Conservation (phyloP, 2,329 filamentous ascomycete genomes). For the Sporothrix pallida region DNA sequence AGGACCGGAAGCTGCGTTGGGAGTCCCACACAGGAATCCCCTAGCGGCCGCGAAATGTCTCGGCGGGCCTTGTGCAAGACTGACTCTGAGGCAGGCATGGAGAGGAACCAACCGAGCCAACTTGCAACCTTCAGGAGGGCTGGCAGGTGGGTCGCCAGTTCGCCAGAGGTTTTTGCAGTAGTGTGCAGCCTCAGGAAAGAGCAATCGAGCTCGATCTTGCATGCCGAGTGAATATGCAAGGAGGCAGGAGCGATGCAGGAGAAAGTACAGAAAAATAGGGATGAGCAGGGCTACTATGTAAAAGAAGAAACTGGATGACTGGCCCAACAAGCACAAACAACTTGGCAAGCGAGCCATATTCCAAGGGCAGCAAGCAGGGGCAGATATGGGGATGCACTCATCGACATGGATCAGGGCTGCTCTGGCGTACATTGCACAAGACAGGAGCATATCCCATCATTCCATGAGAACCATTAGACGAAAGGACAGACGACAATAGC, state of each 20-base stretch:
- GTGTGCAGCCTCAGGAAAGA: not conserved
- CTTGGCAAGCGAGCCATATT: conserved; percentile 1
- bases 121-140: not conserved
- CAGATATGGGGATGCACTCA: not conserved
- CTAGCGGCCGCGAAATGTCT: conserved; percentile 20
- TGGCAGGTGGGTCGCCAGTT: not conserved
- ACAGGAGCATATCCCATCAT: not conserved
- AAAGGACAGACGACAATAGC: no score
- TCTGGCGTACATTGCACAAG: not conserved
- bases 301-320: not conserved
- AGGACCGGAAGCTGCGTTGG: not conserved
- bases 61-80: conserved; percentile 20
- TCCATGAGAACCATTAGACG: no score
- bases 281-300: conserved; percentile 20
- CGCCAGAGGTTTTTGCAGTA: not conserved
- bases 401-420: not conserved
- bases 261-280: not conserved
- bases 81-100: conserved; percentile 14
- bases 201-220: not conserved
- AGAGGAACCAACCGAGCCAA: not conserved
- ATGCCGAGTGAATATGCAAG: conserved; percentile 9
- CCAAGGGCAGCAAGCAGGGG: not conserved
- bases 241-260: conserved; percentile 3
- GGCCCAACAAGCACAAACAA: not conserved
- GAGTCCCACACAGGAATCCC: conserved; percentile 5